A percentile compares a stretch with the other conserved stretches of the same genome.
phyloP scores from a whole-genome alignment of 208 protist genomes.

The Polymyxa betae region DNA sequence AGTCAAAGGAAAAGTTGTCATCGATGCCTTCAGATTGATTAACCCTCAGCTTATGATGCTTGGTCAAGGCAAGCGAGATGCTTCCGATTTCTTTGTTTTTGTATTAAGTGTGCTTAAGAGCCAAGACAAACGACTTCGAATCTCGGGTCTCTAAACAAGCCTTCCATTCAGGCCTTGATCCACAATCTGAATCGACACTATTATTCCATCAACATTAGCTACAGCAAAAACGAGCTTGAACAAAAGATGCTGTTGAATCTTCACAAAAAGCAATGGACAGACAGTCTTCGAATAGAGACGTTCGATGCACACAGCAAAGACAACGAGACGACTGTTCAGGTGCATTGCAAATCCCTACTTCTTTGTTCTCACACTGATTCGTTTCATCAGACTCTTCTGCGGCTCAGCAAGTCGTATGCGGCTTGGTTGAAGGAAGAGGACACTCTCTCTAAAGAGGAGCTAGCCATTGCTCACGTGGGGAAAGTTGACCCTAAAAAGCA shows the following conservation, averaged over 20 bases:
- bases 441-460: conserved; percentile 75
- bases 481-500: conserved; percentile 64
- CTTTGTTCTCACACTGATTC: conserved; percentile 61
- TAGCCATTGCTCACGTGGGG: conserved; percentile 64
- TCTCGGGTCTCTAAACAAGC: conserved; percentile 96
- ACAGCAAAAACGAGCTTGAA: conserved; percentile 99
- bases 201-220: conserved; percentile 98
- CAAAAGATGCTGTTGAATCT: conserved; percentile 98
- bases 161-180: conserved; percentile 92
- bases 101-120: too few relatives aligned
- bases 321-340: conserved; percentile 79
- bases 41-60: conserved; percentile 84
- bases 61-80: too few relatives aligned
- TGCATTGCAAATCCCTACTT: conserved; percentile 48
- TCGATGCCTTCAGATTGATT: conserved; percentile 99
- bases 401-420: conserved; percentile 83
- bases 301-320: conserved; percentile 79
- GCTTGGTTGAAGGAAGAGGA: conserved; percentile 83
- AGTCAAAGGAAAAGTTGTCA: conserved; percentile 99
- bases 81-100: too few relatives aligned
- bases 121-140: conserved; percentile 99
- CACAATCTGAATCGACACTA: conserved; percentile 97
- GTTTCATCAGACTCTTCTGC: conserved; percentile 80
- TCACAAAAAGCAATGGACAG: conserved; percentile 91
- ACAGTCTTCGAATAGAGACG: conserved; percentile 86